phyloP scores from a whole-genome alignment of 2,329 filamentous ascomycete genomes.

The Ophiostoma quercus region DNA sequence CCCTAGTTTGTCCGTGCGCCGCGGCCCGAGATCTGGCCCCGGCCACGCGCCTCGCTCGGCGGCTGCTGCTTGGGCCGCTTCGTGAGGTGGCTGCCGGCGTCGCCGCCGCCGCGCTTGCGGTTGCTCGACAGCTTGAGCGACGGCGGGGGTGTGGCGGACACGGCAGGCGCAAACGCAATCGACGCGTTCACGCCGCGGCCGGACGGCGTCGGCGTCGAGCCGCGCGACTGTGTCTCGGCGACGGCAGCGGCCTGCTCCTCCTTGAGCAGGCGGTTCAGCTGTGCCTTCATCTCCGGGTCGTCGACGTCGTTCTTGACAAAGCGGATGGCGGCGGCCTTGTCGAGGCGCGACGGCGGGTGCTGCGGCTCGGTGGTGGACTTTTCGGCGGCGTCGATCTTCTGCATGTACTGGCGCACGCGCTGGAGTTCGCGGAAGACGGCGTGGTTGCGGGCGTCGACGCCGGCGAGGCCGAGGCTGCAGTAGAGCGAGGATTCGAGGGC shows the following conservation, averaged over 20 bases:
- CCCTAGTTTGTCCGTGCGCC: constrained; percentile 17
- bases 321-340: constrained; percentile 72
- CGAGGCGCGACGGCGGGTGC: constrained; percentile 46
- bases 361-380: constrained; percentile 33
- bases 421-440: constrained; percentile 79
- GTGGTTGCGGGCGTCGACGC: constrained; percentile 75
- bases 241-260: constrained; percentile 34
- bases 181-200: neutral
- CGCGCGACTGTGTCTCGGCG: constrained; percentile 20
- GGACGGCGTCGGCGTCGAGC: neutral
- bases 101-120: constrained; percentile 18
- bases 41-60: constrained; percentile 7
- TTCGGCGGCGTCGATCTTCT: constrained; percentile 79
- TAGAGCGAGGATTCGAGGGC: constrained; percentile 87
- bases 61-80: constrained; percentile 23
- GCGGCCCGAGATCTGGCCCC: constrained; percentile 18
- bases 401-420: constrained; percentile 84
- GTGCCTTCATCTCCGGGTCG: constrained; percentile 46
- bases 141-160: neutral
- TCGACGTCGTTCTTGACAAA: constrained; percentile 76
- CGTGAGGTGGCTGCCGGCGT: constrained; percentile 15
- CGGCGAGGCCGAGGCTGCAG: constrained; percentile 71
- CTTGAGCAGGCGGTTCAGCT: constrained; percentile 53
- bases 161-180: constrained; percentile 4
- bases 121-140: constrained; percentile 8